Base-by-base conservation (phyloP, 2,329 filamentous ascomycete species). In the Coniochaeta sp. region DNA sequence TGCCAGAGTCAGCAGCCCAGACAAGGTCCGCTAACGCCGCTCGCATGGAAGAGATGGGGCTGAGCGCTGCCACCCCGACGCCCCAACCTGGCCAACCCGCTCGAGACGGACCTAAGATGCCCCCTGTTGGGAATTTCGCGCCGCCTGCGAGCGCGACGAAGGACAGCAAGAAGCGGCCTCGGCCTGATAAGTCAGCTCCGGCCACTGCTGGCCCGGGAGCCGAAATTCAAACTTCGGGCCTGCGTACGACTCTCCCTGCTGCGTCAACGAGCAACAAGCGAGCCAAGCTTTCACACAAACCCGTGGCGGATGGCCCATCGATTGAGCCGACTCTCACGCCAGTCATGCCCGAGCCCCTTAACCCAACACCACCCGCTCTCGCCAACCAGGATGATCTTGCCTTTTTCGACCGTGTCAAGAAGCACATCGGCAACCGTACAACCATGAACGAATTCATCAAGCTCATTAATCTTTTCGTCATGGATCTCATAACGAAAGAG, bases 351-450 rank as follows among this genome's bases (percentile, higher is more conserved):
- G 90, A 93, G 70, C 93, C 95, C 2, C 83, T 98, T 34, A 87
- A 89, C 16, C 92, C 93, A 0, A 87, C 86, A 0, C 84, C 87
- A 0, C 85, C 87, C 1, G 80, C 87, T 9, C 86, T 87, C n/a
- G 89, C 91, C 1, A 89, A 84, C 26, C 83, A 87, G 59, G 93
- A 98, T 61, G 93, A 98, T 70, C 82, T 98, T 58, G 87, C 87
- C 1, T 98, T 98, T 75, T 99, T 99, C 68, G 95, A 99, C 63
- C 88, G 92, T 8, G 92, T 95, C 19, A 98, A 97, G 82, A 99
- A 99, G 75, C 93, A 89, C 69, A 91, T 99, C 61, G 88, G 89
- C 62, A 98, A 98, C 73, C 90, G 96, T 72, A 89, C 91, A 60
- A 89, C 89, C 2, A 96, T 96, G 82, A 93, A 90, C 67, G 95